These are phyloP conservation scores for Tilletia horrida DNA, from an alignment of 1,284 basidiomycete genomes.

Conservation along the genomic window DNA sequence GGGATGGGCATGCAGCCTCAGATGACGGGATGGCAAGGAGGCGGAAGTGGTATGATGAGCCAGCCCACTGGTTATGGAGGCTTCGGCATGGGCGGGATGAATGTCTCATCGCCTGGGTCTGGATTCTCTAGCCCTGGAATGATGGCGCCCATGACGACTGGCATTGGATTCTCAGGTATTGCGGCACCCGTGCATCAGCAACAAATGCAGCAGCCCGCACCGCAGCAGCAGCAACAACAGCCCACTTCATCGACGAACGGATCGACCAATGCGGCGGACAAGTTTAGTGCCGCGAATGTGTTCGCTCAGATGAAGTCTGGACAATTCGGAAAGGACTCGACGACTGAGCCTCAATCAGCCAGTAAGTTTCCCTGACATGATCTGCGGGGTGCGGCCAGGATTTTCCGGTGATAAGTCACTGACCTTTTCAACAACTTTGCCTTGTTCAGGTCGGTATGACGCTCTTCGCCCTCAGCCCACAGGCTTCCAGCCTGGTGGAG, in stretches of 20 bases:
- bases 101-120: slow-evolving; percentile 7
- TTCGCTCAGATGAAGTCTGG: slow-evolving; percentile 21
- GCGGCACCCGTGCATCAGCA: slow-evolving; percentile 27
- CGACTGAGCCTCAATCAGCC: not conserved
- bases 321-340: not conserved
- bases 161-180: slow-evolving; percentile 21
- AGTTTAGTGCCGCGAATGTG: slow-evolving; percentile 27
- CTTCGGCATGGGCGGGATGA: slow-evolving; percentile 12
- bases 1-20: slow-evolving; percentile 34
- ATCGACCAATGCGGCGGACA: slow-evolving; percentile 30
- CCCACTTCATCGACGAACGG: not conserved
- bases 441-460: slow-evolving; percentile 35
- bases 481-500: slow-evolving; percentile 35
- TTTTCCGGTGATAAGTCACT: slow-evolving; percentile 4
- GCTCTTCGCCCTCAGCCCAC: slow-evolving; percentile 53
- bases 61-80: slow-evolving; percentile 33
- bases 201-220: slow-evolving; percentile 32
- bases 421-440: not conserved
- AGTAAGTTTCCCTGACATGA: slow-evolving; percentile 3
- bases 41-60: slow-evolving; percentile 29
- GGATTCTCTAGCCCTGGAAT: slow-evolving; percentile 6
- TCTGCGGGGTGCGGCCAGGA: too few relatives aligned
- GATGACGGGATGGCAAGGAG: slow-evolving; percentile 32
- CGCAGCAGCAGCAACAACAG: slow-evolving; percentile 9
- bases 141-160: slow-evolving; percentile 17